A percentile compares a stretch with the other conserved stretches of the same genome.
Evolutionary conservation across 495 filamentous ascomycete species (phyloP).

Genomic region (Wilcoxina mikolae): DNA sequence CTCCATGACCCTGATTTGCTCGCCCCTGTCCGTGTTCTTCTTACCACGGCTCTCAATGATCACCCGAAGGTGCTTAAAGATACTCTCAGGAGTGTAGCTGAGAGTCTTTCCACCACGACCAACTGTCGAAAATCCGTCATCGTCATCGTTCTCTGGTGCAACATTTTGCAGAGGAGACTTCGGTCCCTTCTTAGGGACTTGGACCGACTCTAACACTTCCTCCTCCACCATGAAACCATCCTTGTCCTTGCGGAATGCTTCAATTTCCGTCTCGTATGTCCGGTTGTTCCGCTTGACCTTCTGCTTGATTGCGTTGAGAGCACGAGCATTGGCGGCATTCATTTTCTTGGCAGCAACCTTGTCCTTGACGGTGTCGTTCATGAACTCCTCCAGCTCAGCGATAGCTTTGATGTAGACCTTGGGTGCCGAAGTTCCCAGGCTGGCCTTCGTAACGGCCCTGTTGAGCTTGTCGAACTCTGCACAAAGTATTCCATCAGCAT

Average conservation of each 20-base stretch:
- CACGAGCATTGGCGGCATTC: slow-evolving; percentile 88
- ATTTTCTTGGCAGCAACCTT: slow-evolving; percentile 96
- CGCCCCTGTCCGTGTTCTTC: slow-evolving; percentile 91
- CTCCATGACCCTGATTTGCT: slow-evolving; percentile 96
- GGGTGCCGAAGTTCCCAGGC: slow-evolving; percentile 58
- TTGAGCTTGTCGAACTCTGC: slow-evolving; percentile 96
- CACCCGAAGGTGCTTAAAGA: slow-evolving; percentile 83
- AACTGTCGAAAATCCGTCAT: slow-evolving; percentile 75
- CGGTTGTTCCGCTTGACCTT: slow-evolving; percentile 97
- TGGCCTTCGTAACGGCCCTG: slow-evolving; percentile 67
- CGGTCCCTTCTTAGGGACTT: slow-evolving; percentile 35
- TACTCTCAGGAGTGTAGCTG: slow-evolving; percentile 89
- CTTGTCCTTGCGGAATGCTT: slow-evolving; percentile 70
- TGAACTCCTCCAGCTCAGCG: slow-evolving; percentile 84
- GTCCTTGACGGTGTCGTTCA: slow-evolving; percentile 90
- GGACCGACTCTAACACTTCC: slow-evolving; percentile 39
- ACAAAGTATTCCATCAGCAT: slow-evolving; percentile 11
- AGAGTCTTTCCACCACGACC: slow-evolving; percentile 73
- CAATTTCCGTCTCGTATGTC: slow-evolving; percentile 74
- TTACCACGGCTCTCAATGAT: slow-evolving; percentile 93
- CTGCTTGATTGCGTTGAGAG: slow-evolving; percentile 92
- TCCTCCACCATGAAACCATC: slow-evolving; percentile 78
- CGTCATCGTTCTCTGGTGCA: slow-evolving; percentile 37
- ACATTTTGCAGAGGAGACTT: slow-evolving; percentile 36
- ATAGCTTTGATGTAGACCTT: slow-evolving; percentile 87